Conservation (phyloP, 148 eudicot genomes). For the Fagopyrum tataricum region DNA sequence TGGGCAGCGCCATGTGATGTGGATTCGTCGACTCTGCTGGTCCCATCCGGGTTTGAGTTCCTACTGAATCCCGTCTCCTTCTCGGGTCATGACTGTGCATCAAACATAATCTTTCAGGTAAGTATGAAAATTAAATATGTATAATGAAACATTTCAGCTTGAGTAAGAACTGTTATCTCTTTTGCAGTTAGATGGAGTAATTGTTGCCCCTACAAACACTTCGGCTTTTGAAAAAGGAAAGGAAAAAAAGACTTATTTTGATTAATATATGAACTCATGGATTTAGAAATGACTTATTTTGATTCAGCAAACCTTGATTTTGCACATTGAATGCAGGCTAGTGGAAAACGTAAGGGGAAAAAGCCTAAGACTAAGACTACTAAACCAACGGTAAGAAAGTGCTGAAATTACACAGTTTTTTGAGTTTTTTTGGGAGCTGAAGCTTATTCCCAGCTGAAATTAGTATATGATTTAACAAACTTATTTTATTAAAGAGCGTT, state of each 20-base stretch:
- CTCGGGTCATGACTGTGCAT: slow-evolving; percentile 73
- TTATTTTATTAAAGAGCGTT: too few relatives aligned
- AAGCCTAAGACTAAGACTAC: slow-evolving; percentile 42
- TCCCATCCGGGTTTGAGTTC: slow-evolving; percentile 60
- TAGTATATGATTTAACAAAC: too few relatives aligned
- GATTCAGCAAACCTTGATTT: background rate
- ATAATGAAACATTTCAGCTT: background rate
- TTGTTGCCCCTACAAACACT: slow-evolving; percentile 60
- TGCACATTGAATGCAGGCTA: slow-evolving; percentile 34
- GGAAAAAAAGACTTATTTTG: too few relatives aligned
- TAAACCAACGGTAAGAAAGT: slow-evolving; percentile 75
- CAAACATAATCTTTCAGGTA: slow-evolving; percentile 78
- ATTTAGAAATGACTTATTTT: background rate
- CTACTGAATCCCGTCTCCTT: slow-evolving; percentile 84
- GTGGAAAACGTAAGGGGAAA: slow-evolving; percentile 45
- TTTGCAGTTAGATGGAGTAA: slow-evolving; percentile 49
- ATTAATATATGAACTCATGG: background rate
- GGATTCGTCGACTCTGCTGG: slow-evolving; percentile 58
- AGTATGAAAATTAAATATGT: background rate
- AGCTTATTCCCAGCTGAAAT: too few relatives aligned
- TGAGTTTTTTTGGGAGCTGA: too few relatives aligned
- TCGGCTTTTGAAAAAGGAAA: slow-evolving; percentile 52
- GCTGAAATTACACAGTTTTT: too few relatives aligned
- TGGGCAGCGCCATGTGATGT: slow-evolving; percentile 86
- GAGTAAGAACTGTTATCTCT: background rate